Conservation (phyloP, 139 green algal species). For the Protoeuglena noctilucae region DNA sequence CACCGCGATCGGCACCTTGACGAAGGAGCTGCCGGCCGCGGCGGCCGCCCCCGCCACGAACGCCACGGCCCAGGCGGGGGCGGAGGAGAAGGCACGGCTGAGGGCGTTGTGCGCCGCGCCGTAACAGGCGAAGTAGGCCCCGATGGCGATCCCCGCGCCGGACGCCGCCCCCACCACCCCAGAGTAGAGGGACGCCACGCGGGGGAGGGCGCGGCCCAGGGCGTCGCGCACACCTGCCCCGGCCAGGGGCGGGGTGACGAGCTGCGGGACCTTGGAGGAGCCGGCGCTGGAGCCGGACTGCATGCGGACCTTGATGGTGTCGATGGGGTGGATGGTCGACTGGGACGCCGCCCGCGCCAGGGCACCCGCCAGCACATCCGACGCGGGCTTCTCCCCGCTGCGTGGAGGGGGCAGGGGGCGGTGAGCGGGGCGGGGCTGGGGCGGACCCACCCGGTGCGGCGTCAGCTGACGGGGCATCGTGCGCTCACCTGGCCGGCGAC, state of each 20-base stretch:
- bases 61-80: neutral
- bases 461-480: no score
- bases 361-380: slow-evolving; percentile 66
- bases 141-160: slow-evolving; percentile 83
- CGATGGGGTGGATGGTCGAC: slow-evolving; percentile 77
- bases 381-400: slow-evolving; percentile 47
- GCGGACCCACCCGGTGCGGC: no score
- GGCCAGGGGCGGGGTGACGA: neutral
- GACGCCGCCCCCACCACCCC: slow-evolving; percentile 71
- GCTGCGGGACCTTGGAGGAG: neutral
- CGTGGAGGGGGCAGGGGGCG: no score
- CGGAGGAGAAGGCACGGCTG: slow-evolving; percentile 16
- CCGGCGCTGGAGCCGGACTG: slow-evolving; percentile 14
- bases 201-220: neutral
- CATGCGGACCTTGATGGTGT: slow-evolving; percentile 76
- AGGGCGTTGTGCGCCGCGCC: slow-evolving; percentile 41
- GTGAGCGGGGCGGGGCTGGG: no score
- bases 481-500: no score
- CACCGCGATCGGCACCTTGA: slow-evolving; percentile 51
- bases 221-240: neutral
- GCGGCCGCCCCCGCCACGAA: neutral
- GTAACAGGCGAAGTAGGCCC: slow-evolving; percentile 88
- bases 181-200: slow-evolving; percentile 48
- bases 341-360: slow-evolving; percentile 65
- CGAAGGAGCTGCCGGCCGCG: neutral